Conservation (phyloP, 805 yeast species). For the Kluyveromyces lactis region DNA sequence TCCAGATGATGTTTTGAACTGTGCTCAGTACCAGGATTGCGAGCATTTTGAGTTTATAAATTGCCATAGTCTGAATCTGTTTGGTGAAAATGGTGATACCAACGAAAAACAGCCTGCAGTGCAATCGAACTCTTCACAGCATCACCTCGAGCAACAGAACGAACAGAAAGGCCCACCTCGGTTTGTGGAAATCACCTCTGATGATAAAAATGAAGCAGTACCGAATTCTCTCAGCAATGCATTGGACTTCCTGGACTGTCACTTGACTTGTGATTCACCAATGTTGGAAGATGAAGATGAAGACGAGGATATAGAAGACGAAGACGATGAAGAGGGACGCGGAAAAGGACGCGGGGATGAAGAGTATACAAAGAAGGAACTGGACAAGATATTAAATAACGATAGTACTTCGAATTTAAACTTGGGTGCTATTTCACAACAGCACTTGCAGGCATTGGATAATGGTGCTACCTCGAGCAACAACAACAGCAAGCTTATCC, state of each 20-base stretch:
- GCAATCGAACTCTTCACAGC: not conserved
- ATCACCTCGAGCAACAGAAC: not conserved
- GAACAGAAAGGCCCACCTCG: conserved; percentile 19
- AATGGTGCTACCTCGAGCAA: too few species aligned
- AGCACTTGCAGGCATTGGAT: too few species aligned
- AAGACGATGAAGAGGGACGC: not conserved
- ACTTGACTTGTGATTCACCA: conserved; percentile 20
- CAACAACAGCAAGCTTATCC: too few species aligned
- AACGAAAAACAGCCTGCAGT: not conserved
- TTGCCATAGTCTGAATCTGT: conserved; percentile 22
- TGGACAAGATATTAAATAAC: too few species aligned
- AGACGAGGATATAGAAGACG: not conserved
- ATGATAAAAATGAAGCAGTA: conserved; percentile 22
- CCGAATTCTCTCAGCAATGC: conserved; percentile 1
- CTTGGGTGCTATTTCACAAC: too few species aligned
- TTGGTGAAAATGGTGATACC: conserved; percentile 4
- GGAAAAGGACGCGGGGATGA: not conserved
- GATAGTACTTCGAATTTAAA: too few species aligned
- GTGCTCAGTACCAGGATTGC: conserved; percentile 26
- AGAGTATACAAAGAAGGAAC: too few species aligned
- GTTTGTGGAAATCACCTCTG: conserved; percentile 36
- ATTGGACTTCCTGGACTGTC: conserved; percentile 17
- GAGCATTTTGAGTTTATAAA: conserved; percentile 37
- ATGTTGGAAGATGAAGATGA: conserved; percentile 1
- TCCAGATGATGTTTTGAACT: conserved; percentile 1